A percentile compares a stretch with the other conserved stretches of the same genome.
phyloP scores from a whole-genome alignment of 2,329 filamentous ascomycete species.

The Remersonia thermophila region DNA sequence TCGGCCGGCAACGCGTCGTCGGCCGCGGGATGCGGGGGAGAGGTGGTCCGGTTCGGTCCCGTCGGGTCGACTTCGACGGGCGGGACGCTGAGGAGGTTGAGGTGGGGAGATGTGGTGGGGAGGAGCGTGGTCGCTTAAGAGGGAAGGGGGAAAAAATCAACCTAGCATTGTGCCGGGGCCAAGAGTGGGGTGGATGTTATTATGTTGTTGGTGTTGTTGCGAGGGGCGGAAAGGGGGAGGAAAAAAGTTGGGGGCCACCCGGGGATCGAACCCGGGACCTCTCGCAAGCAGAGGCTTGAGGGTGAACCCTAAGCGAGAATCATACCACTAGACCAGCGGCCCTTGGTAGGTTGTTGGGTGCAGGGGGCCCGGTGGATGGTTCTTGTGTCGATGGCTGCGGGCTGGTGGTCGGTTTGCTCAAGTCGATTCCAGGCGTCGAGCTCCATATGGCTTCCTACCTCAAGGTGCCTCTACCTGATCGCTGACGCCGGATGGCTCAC shows the following conservation, averaged over 20 bases:
- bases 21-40: constrained; percentile 28
- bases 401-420: too few species aligned
- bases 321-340: not conserved
- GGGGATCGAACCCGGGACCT: too few species aligned
- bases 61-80: too few species aligned
- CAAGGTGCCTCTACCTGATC: too few species aligned
- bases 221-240: not conserved
- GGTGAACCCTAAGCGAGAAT: not conserved
- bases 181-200: not conserved
- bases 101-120: constrained; percentile 41
- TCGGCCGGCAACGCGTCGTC: constrained; percentile 7
- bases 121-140: constrained; percentile 39
- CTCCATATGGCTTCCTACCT: too few species aligned
- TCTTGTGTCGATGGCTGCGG: too few species aligned
- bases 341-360: too few species aligned
- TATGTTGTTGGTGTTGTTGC: not conserved
- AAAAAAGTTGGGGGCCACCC: not conserved
- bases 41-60: constrained; percentile 38
- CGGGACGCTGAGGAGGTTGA: constrained; percentile 39
- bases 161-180: not conserved
- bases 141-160: too few species aligned
- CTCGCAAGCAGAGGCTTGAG: not conserved
- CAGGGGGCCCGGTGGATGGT: too few species aligned
- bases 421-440: too few species aligned
- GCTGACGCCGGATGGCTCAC: too few species aligned